Evolutionary conservation across 2,329 filamentous ascomycete genomes (phyloP).

Genomic region (Zymoseptoria passerinii): DNA sequence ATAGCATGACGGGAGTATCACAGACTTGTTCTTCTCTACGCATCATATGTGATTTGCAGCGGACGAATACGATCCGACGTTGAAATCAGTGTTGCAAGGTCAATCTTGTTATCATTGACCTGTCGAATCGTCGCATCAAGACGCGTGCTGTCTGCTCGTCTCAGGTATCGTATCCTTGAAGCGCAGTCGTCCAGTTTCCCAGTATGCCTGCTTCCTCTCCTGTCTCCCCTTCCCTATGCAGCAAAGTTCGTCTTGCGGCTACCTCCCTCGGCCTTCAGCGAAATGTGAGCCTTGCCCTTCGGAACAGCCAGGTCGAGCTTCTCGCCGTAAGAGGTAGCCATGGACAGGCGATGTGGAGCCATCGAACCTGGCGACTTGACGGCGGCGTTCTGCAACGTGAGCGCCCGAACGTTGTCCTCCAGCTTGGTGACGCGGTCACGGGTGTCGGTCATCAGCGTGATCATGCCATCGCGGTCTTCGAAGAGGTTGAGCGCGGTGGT

Average conservation of each 20-base stretch:
- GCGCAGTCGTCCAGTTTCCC: too few species aligned
- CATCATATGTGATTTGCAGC: not conserved
- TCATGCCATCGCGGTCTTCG: constrained; percentile 17
- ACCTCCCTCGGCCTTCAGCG: constrained; percentile 3
- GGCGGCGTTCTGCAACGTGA: constrained; percentile 14
- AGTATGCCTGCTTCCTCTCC: too few species aligned
- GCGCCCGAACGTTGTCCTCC: constrained; percentile 13
- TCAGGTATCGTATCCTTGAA: too few species aligned
- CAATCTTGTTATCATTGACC: not conserved
- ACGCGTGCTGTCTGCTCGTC: too few species aligned
- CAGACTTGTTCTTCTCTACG: not conserved
- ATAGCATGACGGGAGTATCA: not conserved
- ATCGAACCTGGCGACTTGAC: constrained; percentile 3
- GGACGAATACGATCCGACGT: not conserved
- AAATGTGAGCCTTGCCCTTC: constrained; percentile 14
- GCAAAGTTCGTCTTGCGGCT: not conserved
- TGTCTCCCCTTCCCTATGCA: too few species aligned
- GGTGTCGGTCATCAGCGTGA: constrained; percentile 9
- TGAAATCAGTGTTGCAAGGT: not conserved
- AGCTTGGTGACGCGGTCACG: constrained; percentile 10
- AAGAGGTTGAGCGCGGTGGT: constrained; percentile 11
- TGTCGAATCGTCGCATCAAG: too few species aligned
- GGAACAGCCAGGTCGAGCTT: constrained; percentile 16
- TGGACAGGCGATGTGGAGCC: constrained; percentile 13
- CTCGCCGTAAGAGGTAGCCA: constrained; percentile 13